Percentiles rank a stretch among this genome's conserved stretches.
Evolutionary conservation across 495 filamentous ascomycete species (phyloP).

Genomic region (Penicillium ucsense): DNA sequence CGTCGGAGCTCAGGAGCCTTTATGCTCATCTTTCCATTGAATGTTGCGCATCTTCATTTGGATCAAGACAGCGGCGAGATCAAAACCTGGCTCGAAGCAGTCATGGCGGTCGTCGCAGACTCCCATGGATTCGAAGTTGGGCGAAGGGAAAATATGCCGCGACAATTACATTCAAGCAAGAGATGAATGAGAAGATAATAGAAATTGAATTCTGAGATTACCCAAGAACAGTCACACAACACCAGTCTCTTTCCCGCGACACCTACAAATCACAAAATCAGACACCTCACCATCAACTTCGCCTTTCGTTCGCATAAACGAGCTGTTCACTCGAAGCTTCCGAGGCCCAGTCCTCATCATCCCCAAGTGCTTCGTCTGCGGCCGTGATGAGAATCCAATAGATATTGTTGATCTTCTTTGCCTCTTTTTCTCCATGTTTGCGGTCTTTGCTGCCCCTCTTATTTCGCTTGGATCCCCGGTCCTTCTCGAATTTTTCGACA

Average conservation of each 20-base stretch:
- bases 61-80: background rate
- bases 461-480: slow-evolving; percentile 1
- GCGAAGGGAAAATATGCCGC: slow-evolving; percentile 6
- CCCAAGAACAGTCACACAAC: too few relatives aligned
- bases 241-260: too few relatives aligned
- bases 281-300: background rate
- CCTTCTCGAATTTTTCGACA: background rate
- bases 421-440: slow-evolving; percentile 3
- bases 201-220: background rate
- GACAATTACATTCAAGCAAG: background rate
- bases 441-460: background rate
- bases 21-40: slow-evolving; percentile 11
- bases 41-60: slow-evolving; percentile 9
- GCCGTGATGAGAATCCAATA: slow-evolving; percentile 9
- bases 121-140: slow-evolving; percentile 13
- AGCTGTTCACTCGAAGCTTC: background rate
- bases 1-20: slow-evolving; percentile 9
- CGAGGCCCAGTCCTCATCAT: slow-evolving; percentile 9
- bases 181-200: background rate
- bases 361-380: background rate
- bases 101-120: slow-evolving; percentile 9
- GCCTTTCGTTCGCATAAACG: too few relatives aligned
- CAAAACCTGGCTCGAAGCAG: slow-evolving; percentile 6
- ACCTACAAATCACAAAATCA: background rate
- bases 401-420: slow-evolving; percentile 8